Base-by-base conservation (phyloP, 305 asterid genomes). In the Solanum hybrid region DNA sequence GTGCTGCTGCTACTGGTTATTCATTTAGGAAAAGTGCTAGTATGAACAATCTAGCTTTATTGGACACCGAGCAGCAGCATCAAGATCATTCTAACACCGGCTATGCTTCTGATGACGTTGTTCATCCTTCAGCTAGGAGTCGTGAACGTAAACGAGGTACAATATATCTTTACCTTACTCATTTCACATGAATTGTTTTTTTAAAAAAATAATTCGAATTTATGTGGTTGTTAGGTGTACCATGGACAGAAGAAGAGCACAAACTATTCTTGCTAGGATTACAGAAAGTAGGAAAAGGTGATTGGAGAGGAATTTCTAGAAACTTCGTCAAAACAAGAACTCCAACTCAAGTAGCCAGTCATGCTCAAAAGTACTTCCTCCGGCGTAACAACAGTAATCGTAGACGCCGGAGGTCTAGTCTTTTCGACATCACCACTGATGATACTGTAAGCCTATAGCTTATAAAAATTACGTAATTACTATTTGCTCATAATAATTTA, bases 291-390 rank as follows among this genome's bases (percentile, higher is more conserved):
- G 99, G 99, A 51, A 97, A 95, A 94, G 99, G 99, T 89, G 99
- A 96, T 82, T 97, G 99, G 99, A 96, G 99, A 93, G 99, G 99
- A 57, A 97, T 97, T 87, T 96, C 99, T 29, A 95, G 98, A 86
- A 97, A 97, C 92, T 96, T 95, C 84, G 99, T 97, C 37, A 96
- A 94, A 90, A 95, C 99, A 69, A 93, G 99, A 81, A 96, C 99
- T 14, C 99, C 99, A 5, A 97, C 99, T 9, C 99, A 97, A 86
- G 99, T 97, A 24, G 99, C 99, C 8, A 97, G 99, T 92, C 99
- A 97, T 92, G 99, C 99, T 91, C 99, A 97, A 91, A 97, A 97
- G 88, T 96, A 97, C 76, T 97, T 97, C 91, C 97, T 96, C 92
- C 97, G 99, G 84, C 95, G 96, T 84, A 96, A 92, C 90, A 96